Evolutionary conservation across 305 asterid genomes (phyloP), one percentile per base, ranked within the genome.

Genomic region (Fraxinus dipetala): DNA sequence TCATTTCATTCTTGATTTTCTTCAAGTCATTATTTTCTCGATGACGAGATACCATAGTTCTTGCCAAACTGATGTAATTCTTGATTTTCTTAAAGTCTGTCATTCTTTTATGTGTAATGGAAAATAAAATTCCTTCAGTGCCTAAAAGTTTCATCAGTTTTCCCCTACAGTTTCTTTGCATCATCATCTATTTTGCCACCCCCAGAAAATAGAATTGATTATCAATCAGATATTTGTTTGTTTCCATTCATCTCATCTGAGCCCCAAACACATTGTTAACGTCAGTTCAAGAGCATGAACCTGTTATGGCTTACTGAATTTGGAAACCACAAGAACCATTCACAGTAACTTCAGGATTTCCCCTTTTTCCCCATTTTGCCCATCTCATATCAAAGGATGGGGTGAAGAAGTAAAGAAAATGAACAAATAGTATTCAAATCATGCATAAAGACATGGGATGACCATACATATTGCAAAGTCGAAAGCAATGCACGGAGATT

Each of bases 401-500:
- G 22, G 7, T 70, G 73, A 72, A 72, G 3, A 51, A 43, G 24
- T 22, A n/a, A 72, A n/a, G 18, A 80, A 20, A 22, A 4, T 1
- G 40, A 34, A 79, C 28, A 5, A 10, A 43, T 38, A 70, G 76
- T 4, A 45, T 32, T 31, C 84, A 74, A 43, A 28, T 54, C 34
- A 48, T 30, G 38, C 36, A 73, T 54, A 75, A 78, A 56, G 84
- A 28, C 31, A 45, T 35, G 73, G 79, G 80, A 38, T 65, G 70
- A 80, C 76, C 88, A 85, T 91, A 95, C 99, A 78, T 95, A 95
- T 91, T 95, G 99, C 87, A 95, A 82, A 69, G 99, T 95, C 51
- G 98, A 95, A 83, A 95, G 97, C 92, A 95, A 88, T 77, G 99
- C 98, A 51, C 98, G 95, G 63, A 95, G 97, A 83, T 95, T 92